Evolutionary conservation across 163 green algal genomes (phyloP).

Genomic region (Coccomyxa subellipsoidea): DNA sequence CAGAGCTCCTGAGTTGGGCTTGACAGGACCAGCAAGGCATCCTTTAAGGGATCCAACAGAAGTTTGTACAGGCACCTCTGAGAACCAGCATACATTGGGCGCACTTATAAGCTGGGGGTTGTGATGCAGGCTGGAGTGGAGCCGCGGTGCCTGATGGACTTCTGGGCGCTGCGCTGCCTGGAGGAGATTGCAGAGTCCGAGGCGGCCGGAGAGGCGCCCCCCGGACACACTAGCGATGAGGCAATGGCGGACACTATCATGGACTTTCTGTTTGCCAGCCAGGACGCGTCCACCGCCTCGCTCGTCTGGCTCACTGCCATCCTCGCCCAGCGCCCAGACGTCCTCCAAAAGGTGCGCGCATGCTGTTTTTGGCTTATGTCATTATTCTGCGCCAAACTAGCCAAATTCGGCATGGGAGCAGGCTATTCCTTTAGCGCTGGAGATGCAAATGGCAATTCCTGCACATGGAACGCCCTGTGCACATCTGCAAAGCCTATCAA

Average conservation of each 20-base stretch:
- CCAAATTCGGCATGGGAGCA: too few relatives aligned
- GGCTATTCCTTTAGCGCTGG: too few relatives aligned
- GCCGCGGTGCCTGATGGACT: constrained; percentile 83
- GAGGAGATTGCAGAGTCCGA: constrained; percentile 61
- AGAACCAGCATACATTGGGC: too few relatives aligned
- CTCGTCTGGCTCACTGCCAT: constrained; percentile 71
- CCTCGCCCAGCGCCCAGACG: constrained; percentile 77
- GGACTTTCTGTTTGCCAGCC: constrained; percentile 84
- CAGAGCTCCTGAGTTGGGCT: too few relatives aligned
- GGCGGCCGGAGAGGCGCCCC: constrained; percentile 34
- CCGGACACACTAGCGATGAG: constrained; percentile 43
- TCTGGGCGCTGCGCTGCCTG: constrained; percentile 69
- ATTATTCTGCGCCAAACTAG: too few relatives aligned
- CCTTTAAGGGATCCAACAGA: too few relatives aligned
- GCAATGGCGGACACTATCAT: constrained; percentile 79
- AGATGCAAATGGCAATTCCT: too few relatives aligned
- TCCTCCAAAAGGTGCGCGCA: constrained; percentile 60
- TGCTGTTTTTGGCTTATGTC: too few relatives aligned
- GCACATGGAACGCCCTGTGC: too few relatives aligned
- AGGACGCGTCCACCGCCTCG: constrained; percentile 80
- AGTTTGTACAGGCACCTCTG: too few relatives aligned
- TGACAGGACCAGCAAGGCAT: too few relatives aligned
- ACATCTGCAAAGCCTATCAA: too few relatives aligned
- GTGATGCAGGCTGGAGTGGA: constrained; percentile 40
- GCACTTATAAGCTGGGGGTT: background rate